Evolutionary conservation across 2,329 filamentous ascomycete species (phyloP).

Genomic region (Phaeosphaeria sp.): DNA sequence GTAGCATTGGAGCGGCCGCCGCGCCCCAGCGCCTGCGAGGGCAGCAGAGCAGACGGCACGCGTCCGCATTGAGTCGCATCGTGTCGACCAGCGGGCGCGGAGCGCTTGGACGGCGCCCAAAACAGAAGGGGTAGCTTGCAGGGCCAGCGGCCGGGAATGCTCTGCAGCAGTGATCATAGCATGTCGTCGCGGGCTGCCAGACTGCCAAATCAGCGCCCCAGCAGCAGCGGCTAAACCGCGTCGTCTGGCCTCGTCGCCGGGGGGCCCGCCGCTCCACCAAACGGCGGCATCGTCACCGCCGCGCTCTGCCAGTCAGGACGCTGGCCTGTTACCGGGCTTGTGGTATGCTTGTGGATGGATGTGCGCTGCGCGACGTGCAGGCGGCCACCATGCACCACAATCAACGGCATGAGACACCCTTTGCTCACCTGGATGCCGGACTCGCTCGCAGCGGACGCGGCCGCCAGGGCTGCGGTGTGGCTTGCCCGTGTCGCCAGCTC

Average conservation of each 20-base stretch:
- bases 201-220: constrained; percentile 17
- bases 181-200: neutral
- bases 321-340: constrained; percentile 32
- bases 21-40: constrained; percentile 19
- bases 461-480: constrained; percentile 25
- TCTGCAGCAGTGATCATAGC: constrained; percentile 6
- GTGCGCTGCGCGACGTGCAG: constrained; percentile 29
- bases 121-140: constrained; percentile 1
- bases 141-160: neutral
- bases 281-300: neutral
- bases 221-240: constrained; percentile 22
- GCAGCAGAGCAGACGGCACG: constrained; percentile 15
- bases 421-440: constrained; percentile 30
- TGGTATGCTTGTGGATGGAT: constrained; percentile 14
- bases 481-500: constrained; percentile 3
- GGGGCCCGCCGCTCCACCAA: neutral
- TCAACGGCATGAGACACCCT: constrained; percentile 31
- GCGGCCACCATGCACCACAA: constrained; percentile 30
- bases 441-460: constrained; percentile 24
- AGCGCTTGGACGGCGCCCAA: constrained; percentile 1
- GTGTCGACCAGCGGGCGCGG: neutral
- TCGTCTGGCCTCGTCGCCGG: constrained; percentile 5
- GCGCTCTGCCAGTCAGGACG: constrained; percentile 19
- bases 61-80: constrained; percentile 20
- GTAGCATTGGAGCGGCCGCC: constrained; percentile 24